phyloP scores from a whole-genome alignment of 176 grass and related monocot species.

The Phyllostachys edulis region DNA sequence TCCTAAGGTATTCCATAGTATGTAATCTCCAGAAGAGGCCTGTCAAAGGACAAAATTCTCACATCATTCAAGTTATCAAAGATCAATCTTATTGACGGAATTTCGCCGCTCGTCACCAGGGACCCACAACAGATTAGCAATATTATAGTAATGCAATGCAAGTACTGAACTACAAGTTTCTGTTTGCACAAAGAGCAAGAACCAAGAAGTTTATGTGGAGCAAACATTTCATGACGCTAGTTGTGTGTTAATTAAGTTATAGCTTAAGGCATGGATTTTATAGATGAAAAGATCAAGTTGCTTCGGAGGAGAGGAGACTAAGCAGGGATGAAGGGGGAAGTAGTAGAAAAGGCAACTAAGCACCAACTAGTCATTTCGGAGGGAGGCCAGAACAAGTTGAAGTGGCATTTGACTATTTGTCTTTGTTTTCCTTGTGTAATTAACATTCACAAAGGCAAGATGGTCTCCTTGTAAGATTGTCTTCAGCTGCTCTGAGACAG shows the following conservation, averaged over 20 bases:
- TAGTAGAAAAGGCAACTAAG: not conserved
- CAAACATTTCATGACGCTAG: not conserved
- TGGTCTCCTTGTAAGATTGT: not conserved
- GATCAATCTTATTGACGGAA: not conserved
- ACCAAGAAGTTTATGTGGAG: not conserved
- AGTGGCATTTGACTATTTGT: too few relatives aligned
- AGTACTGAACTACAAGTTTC: not conserved
- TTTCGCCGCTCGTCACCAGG: not conserved
- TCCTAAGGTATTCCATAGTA: constrained; percentile 80
- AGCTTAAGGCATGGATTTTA: not conserved
- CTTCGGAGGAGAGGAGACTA: not conserved
- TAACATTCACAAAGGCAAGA: not conserved
- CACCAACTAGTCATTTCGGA: not conserved
- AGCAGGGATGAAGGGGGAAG: not conserved
- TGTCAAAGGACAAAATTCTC: constrained; percentile 29
- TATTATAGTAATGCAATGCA: constrained; percentile 10
- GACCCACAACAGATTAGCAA: not conserved
- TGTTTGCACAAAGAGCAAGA: not conserved
- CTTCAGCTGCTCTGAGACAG: not conserved
- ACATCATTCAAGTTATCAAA: constrained; percentile 8
- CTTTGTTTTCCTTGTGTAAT: not conserved
- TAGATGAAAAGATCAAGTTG: not conserved
- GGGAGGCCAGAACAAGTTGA: not conserved
- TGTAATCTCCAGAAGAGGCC: constrained; percentile 76
- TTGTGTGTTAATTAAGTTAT: not conserved